Base-by-base conservation (phyloP, 2,329 filamentous ascomycete genomes). In the Eurotiales sp. region DNA sequence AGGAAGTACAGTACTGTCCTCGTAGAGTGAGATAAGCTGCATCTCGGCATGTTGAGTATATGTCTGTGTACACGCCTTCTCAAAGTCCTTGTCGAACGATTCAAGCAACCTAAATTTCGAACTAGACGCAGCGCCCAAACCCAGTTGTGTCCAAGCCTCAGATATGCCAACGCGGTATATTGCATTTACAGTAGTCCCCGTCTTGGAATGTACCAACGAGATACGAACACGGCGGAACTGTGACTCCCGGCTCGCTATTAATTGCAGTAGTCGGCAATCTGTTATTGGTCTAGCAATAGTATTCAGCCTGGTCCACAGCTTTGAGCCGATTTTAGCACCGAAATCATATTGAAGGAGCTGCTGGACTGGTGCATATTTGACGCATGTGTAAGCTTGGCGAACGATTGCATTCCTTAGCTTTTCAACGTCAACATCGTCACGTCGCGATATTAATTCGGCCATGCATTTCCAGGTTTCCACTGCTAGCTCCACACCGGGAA, bases 201-300 rank as follows among this genome's bases (percentile, higher is more conserved):
- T n/a, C n/a, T n/a, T n/a, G n/a, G n/a, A n/a, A n/a, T n/a, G n/a
- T n/a, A n/a, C n/a, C n/a, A n/a, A n/a, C n/a, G n/a, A n/a, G n/a
- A n/a, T n/a, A n/a, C n/a, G n/a, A n/a, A n/a, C n/a, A n/a, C n/a
- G n/a, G n/a, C n/a, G n/a, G n/a, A n/a, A n/a, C n/a, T n/a, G n/a
- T n/a, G n/a, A n/a, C n/a, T n/a, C n/a, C n/a, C n/a, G n/a, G n/a
- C n/a, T n/a, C n/a, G n/a, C n/a, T n/a, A n/a, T n/a, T n/a, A n/a
- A n/a, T n/a, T n/a, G n/a, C n/a, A n/a, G n/a, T n/a, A n/a, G n/a
- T n/a, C n/a, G n/a, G n/a, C n/a, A n/a, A n/a, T n/a, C n/a, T n/a
- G n/a, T n/a, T n/a, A n/a, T n/a, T n/a, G n/a, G 42, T 45, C 48
- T 51, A 23, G 40, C 40, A 15, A 51, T 22, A 34, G 45, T 45